These are phyloP conservation scores for Torulaspora franciscae DNA, from an alignment of 805 yeast genomes.

Conservation along the genomic window DNA sequence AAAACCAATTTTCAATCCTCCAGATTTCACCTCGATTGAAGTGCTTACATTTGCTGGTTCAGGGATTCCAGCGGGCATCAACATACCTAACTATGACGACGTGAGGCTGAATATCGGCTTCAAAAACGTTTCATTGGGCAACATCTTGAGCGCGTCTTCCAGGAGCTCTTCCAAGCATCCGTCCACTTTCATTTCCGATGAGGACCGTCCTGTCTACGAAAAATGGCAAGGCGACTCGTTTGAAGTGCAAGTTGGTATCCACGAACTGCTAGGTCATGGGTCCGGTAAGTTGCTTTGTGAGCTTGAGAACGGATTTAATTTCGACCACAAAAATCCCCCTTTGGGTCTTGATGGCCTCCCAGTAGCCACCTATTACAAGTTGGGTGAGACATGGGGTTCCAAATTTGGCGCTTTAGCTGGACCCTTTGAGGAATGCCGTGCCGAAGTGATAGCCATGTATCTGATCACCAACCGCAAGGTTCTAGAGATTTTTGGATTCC, in stretches of 20 bases:
- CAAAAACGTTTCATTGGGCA: conserved; percentile 85
- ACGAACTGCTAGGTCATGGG: conserved; percentile 88
- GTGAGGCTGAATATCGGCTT: conserved; percentile 79
- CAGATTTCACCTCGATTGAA: conserved; percentile 87
- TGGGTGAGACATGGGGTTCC: conserved; percentile 89
- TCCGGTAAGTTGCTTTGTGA: conserved; percentile 73
- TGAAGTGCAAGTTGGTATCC: conserved; percentile 92
- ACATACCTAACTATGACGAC: conserved; percentile 89
- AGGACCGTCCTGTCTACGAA: conserved; percentile 53
- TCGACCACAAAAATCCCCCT: conserved; percentile 61
- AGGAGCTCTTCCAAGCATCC: conserved; percentile 48
- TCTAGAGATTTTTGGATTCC: conserved; percentile 68
- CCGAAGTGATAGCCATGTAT: conserved; percentile 83
- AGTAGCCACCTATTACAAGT: conserved; percentile 62
- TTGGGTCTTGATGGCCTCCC: conserved; percentile 56
- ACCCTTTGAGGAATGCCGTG: conserved; percentile 88
- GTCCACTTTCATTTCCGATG: conserved; percentile 56
- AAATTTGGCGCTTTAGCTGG: conserved; percentile 79
- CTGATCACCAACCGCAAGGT: conserved; percentile 64
- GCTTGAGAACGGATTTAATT: conserved; percentile 64
- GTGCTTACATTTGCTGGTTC: conserved; percentile 85
- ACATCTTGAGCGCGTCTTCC: conserved; percentile 72
- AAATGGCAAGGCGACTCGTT: conserved; percentile 76
- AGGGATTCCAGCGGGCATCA: conserved; percentile 90
- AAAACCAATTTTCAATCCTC: conserved; percentile 83